Evolutionary conservation across 2,329 filamentous ascomycete species (phyloP).

Genomic region (Balansia obtecta): DNA sequence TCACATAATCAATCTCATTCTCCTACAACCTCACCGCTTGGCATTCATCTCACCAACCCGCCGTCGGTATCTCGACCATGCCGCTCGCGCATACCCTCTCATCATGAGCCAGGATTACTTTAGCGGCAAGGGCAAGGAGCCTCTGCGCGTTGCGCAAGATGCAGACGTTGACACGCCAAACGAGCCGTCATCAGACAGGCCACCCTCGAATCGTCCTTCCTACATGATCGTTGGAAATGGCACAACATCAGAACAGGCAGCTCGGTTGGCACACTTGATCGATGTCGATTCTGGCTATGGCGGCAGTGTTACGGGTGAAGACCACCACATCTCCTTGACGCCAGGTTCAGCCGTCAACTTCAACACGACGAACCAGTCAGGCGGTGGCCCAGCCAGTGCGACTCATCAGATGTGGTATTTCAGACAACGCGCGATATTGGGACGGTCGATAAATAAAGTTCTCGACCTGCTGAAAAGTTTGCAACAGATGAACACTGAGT

Average conservation of each 20-base stretch:
- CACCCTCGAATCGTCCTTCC: constrained; percentile 34
- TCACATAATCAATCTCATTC: not conserved
- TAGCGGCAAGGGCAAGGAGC: constrained; percentile 40
- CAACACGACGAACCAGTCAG: constrained; percentile 31
- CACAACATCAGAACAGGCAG: constrained; percentile 67
- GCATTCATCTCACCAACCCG: not conserved
- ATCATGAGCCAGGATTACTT: constrained; percentile 51
- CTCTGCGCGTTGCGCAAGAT: constrained; percentile 20
- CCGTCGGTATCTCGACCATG: constrained; percentile 18
- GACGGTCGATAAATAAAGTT: constrained; percentile 73
- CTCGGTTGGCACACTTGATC: constrained; percentile 67
- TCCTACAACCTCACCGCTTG: not conserved
- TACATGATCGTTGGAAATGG: constrained; percentile 87
- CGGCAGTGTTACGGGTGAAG: constrained; percentile 59
- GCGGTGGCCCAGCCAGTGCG: constrained; percentile 56
- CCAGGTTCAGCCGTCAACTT: constrained; percentile 18
- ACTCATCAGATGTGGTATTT: constrained; percentile 94
- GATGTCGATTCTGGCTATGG: constrained; percentile 89
- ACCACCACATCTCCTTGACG: constrained; percentile 22
- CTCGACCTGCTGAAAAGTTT: constrained; percentile 73
- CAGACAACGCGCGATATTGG: constrained; percentile 77
- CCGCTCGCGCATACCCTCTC: constrained; percentile 16
- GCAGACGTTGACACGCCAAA: constrained; percentile 14
- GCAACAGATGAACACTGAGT: constrained; percentile 78
- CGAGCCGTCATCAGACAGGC: constrained; percentile 12